Evolutionary conservation across 768 basidiomycete genomes (phyloP), one percentile per base, ranked within the genome.

Genomic region (Pilatotrama ljubarskyi): DNA sequence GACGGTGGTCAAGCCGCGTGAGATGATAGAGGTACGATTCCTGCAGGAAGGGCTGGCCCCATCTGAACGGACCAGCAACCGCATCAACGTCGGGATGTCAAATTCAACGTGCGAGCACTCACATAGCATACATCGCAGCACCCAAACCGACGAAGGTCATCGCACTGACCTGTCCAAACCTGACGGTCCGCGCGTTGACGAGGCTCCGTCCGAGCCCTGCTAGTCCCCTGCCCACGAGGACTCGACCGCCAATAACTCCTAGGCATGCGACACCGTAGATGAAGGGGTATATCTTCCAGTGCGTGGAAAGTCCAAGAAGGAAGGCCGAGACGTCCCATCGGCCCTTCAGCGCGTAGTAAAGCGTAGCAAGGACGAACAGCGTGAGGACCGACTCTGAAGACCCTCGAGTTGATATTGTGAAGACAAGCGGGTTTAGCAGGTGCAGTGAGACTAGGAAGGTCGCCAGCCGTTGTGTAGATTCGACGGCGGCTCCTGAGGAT

Each of bases 271-370:
- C 81, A 0, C 89, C 91, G 70, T 98, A 98, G 56, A 99, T 84
- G 64, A 95, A 78, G 0, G 97, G 97, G 69, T 97, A 98, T 56
- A 99, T 92, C 75, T 99, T 99, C 92, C 94, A 96, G 67, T 98
- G 95, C 0, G 93, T 87, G 62, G 91, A 87, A 40, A 94, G 66
- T 0, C 94, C 97, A 20, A 95, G 78, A 55, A 88, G 68, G 5
- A 91, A 64, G 0, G 93, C 95, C 0, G 93, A 84, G 3, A 73
- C 62, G 49, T 82, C 79, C 85, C 90, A 90, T 43, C 77, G 77
- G 3, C 75, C 77, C 41, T 80, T 79, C 58, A 89, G 73, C 1
- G 85, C 84, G 29, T 74, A 79, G 69, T 83, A 83, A 25, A 95
- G 74, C 0, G 87, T 85, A 51, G 82, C 74, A 38, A 97, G 80